phyloP scores from a whole-genome alignment of 495 filamentous ascomycete species.

The Cercophora scortea region DNA sequence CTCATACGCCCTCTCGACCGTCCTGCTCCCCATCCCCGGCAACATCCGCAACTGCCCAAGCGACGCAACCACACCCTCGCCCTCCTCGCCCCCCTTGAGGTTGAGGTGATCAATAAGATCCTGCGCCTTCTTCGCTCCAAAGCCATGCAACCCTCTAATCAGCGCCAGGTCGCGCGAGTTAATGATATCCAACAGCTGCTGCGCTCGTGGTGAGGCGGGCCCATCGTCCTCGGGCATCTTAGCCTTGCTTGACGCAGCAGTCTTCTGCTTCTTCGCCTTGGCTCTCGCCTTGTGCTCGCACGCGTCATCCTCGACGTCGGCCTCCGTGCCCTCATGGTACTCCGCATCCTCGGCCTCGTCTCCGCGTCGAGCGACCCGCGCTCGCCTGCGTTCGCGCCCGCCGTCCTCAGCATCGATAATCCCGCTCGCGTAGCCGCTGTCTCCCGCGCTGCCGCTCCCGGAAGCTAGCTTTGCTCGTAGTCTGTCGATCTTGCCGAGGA shows the following conservation, averaged over 20 bases:
- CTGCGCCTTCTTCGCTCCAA: constrained; percentile 58
- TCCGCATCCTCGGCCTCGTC: not conserved
- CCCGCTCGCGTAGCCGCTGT: no score
- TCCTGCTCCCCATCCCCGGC: constrained; percentile 52
- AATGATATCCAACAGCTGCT: constrained; percentile 69
- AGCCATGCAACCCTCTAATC: constrained; percentile 65
- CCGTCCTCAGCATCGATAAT: no score
- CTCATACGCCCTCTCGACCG: constrained; percentile 50
- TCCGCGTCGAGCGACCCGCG: not conserved
- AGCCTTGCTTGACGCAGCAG: constrained; percentile 29
- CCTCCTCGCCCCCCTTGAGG: constrained; percentile 36
- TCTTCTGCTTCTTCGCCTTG: constrained; percentile 3
- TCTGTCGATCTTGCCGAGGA: constrained; percentile 66
- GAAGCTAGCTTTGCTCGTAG: constrained; percentile 51
- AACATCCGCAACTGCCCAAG: constrained; percentile 46
- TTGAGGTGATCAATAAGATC: constrained; percentile 54
- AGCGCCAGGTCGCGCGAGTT: constrained; percentile 71
- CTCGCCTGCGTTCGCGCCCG: no score
- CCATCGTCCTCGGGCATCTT: constrained; percentile 20
- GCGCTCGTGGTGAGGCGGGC: constrained; percentile 50
- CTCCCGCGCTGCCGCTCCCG: no score
- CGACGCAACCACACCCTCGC: constrained; percentile 28
- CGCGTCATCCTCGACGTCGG: constrained; percentile 40
- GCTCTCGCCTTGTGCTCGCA: constrained; percentile 8
- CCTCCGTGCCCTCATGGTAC: constrained; percentile 26